Evolutionary conservation across 441 rosid species (phyloP), one percentile per base, ranked within the genome.

Genomic region (Geranium incanum): DNA sequence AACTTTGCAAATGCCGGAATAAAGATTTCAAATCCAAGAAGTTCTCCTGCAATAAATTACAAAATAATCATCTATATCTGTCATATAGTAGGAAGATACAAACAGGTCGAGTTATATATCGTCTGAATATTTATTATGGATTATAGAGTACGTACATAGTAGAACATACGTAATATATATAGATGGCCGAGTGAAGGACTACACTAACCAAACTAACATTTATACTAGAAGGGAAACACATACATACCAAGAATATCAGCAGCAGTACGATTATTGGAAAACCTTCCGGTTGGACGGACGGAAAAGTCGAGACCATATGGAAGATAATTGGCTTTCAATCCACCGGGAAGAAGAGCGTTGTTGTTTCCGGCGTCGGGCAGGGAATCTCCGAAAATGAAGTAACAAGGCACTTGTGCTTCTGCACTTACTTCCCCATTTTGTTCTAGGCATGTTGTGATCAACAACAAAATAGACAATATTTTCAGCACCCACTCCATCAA

Each of bases 401-500:
- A 45, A 11, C 52, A 45, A 7, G 52, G 52, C 7, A 45, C 52
- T 45, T 45, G 52, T 7, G 52, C 12, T 45, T 45, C 52, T 2
- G 52, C 1, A 8, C 3, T 9, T 7, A 45, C 52, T 6, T 1
- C 52, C 9, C 52, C 6, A 43, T 6, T 43, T 43, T 45, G 52
- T 45, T 45, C 12, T 9, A 6, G 0, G 13, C 3, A 7, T 8
- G 13, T 7, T 2, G 52, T 45, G 12, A 45, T 45, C 12, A 45
- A 45, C 52, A 45, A 45, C 52, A 45, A 45, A 45, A 45, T 6
- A 7, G n/a, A 2, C 7, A 45, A 45, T 2, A 45, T 11, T 45
- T 45, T 45, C 12, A 45, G 52, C 52, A 45, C 12, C 7, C 52
- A 45, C 12, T 7, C 52, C 52, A 45, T 94, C 81, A 39, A 28